Percentiles rank a stretch among this genome's conserved stretches.
These are phyloP conservation scores for Vicia sativa DNA, from an alignment of 306 rosid species.

Conservation along the genomic window DNA sequence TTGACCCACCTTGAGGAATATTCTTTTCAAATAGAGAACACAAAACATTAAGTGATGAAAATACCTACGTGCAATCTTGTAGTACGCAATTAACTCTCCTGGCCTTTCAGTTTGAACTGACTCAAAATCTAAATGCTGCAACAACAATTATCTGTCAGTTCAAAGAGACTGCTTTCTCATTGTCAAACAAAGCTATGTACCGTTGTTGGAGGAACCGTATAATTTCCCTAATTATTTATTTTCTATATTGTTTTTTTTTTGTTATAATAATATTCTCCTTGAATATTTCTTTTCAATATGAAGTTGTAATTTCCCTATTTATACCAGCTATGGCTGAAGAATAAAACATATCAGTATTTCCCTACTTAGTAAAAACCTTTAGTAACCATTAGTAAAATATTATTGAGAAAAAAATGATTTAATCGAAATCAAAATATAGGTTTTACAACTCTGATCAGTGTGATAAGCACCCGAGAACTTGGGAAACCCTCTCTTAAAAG, in stretches of 20 bases:
- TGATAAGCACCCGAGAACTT: background rate
- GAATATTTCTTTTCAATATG: too few relatives aligned
- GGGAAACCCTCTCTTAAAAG: background rate
- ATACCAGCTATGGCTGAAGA: too few relatives aligned
- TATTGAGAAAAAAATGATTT: slow-evolving; percentile 34
- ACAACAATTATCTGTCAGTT: slow-evolving; percentile 43
- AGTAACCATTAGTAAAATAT: slow-evolving; percentile 20
- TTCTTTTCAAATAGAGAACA: slow-evolving; percentile 29
- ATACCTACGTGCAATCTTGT: slow-evolving; percentile 86
- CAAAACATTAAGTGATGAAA: slow-evolving; percentile 9
- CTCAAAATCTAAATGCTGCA: slow-evolving; percentile 89
- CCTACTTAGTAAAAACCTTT: background rate
- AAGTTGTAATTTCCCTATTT: too few relatives aligned
- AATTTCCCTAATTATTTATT: too few relatives aligned
- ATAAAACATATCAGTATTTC: too few relatives aligned
- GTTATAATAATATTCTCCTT: too few relatives aligned
- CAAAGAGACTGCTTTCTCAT: slow-evolving; percentile 21
- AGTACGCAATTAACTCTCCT: slow-evolving; percentile 93
- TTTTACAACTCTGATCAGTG: slow-evolving; percentile 11
- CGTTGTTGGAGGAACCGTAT: too few relatives aligned
- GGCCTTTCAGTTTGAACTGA: slow-evolving; percentile 72
- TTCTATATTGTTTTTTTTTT: too few relatives aligned
- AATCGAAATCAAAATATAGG: slow-evolving; percentile 19
- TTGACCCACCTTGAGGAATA: slow-evolving; percentile 17
- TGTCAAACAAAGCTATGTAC: slow-evolving; percentile 10